Evolutionary conservation across 2,329 filamentous ascomycete genomes (phyloP), one percentile per base, ranked within the genome.

Genomic region (Tolypocladium amazonense): DNA sequence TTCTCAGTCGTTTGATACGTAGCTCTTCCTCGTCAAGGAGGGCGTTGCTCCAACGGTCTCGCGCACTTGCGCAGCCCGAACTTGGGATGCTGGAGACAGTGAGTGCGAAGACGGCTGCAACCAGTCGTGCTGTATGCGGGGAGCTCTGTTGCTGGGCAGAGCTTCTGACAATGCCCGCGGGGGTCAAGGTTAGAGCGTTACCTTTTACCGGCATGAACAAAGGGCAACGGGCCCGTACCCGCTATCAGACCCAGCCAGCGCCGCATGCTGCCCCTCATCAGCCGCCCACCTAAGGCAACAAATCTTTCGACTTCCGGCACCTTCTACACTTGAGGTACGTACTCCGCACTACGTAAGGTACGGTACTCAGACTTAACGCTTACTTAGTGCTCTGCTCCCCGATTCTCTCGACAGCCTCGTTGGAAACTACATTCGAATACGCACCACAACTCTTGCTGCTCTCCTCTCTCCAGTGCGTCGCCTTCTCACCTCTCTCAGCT

Each of bases 221-320:
- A 3, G 8, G 25, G 45, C 25, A 50, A 18, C 5, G 3, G 23
- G 2, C 25, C 12, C 1, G 54, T 56, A 56, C 30, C 27, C 43
- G 23, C 56, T 50, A 57, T 47, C 56, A 33, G 53, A 7, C 23
- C 57, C 33, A 55, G 37, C 33, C 33, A 9, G 3, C 6, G 33
- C 33, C 33, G 33, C 3, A 8, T 35, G 7, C 4, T 35, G 37
- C 56, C 61, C 43, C 43, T 25, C 43, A 47, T 14, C n/a, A 12
- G n/a, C 45, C 62, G 43, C 38, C 23, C 50, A 39, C 50, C 25
- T 6, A 50, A 50, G 25, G 45, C 18, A 30, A 33, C 61, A 65
- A 64, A 71, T 75, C 73, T 74, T 75, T 75, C 66, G 67, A 71
- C 72, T 77, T 77, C 75, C 76, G 70, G 71, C 68, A 73, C 72